Conservation (phyloP, 164 flowering plant species). For the Paratinospora sagittata region DNA sequence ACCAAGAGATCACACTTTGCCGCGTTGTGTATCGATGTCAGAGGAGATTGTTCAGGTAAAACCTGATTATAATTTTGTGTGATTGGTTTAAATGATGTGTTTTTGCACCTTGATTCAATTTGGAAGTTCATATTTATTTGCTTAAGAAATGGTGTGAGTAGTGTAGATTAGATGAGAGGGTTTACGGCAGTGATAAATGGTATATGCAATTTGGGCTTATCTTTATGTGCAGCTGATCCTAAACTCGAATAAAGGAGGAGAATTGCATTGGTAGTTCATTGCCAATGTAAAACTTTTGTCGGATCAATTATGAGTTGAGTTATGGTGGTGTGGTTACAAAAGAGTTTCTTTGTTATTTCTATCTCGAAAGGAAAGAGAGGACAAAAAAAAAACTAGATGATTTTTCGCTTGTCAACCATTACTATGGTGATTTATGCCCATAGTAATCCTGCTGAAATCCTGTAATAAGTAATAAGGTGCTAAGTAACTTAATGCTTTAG, state of each 20-base stretch:
- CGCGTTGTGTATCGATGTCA: constrained; percentile 70
- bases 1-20: constrained; percentile 82
- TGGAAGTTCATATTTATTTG: background rate
- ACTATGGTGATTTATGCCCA: background rate
- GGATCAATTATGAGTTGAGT: background rate
- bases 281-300: no score
- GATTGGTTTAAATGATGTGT: background rate
- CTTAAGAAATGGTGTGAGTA: constrained; percentile 1
- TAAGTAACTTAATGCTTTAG: background rate
- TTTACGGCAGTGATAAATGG: no score
- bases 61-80: background rate
- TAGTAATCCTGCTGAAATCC: background rate
- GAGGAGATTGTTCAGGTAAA: constrained; percentile 97
- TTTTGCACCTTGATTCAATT: background rate
- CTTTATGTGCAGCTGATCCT: no score
- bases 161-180: background rate
- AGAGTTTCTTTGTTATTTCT: background rate
- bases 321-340: background rate
- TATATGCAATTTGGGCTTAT: no score
- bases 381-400: background rate
- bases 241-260: no score
- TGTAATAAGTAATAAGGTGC: background rate
- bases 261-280: background rate
- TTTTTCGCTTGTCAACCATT: background rate
- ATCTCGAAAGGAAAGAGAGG: background rate